Evolutionary conservation across 768 basidiomycete genomes (phyloP), one percentile per base, ranked within the genome.

Genomic region (Lentinula detonsa): DNA sequence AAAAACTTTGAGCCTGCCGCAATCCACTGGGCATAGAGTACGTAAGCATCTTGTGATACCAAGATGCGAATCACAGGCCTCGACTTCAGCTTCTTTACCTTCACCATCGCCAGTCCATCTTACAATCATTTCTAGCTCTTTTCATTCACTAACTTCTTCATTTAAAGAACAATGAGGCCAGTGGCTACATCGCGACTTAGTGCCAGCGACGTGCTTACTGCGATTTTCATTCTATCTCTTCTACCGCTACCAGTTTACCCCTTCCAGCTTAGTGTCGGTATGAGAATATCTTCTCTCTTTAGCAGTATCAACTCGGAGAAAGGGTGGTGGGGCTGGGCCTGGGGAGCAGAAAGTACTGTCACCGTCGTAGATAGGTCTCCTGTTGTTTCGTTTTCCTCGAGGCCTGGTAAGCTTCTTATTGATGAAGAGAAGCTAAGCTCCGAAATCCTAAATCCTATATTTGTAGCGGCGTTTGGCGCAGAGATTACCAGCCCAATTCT

Each of bases 301-400:
- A 69, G 62, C 35, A 42, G 55, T 28, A 65, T 72, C 33, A 80
- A 80, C 57, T 80, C 85, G 0, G 85, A 87, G 57, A 79, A 76
- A 23, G 76, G 74, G 46, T 85, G 85, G 74, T 85, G 83, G 84
- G 80, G 79, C 5, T 87, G 85, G 85, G 81, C 85, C 0, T 86
- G 85, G 85, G 85, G 85, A 8, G 79, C 83, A 0, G 85, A 87
- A 65, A 85, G 84, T 63, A 79, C 84, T 31, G 89, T 92, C 61
- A 86, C 90, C 28, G 77, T 93, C 62, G 86, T 93, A 40, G 91
- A 93, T 74, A 84, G 85, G 61, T 78, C 83, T 4, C 91, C 91
- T 0, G 76, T 85, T 0, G 75, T 93, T 61, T 83, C 82, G 2
- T 93, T 90, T 69, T 76, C 78, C 52, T 88, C 92, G 5, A 80